A percentile compares a stretch with the other conserved stretches of the same genome.
These are phyloP conservation scores for Sungouiozyma intestinalis DNA, from an alignment of 805 yeast species.

Conservation along the genomic window DNA sequence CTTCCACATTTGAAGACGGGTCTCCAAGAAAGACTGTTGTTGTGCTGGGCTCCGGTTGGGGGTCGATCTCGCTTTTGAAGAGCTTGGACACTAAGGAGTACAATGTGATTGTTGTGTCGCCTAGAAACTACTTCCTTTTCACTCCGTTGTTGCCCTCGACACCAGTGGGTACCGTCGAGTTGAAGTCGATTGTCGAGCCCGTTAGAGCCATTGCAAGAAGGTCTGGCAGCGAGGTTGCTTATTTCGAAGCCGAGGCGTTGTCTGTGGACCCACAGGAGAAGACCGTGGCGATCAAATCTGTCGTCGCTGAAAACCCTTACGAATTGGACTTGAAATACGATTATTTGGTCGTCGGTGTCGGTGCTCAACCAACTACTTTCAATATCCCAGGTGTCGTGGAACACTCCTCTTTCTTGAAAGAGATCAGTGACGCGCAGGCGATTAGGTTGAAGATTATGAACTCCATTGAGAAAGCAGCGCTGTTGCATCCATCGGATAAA, in stretches of 20 bases:
- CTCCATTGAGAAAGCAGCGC: slow-evolving; percentile 78
- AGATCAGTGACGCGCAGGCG: slow-evolving; percentile 76
- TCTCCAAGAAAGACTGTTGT: slow-evolving; percentile 41
- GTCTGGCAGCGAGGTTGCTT: slow-evolving; percentile 64
- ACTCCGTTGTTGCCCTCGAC: slow-evolving; percentile 94
- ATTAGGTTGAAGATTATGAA: slow-evolving; percentile 78
- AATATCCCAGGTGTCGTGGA: slow-evolving; percentile 92
- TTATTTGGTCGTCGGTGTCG: slow-evolving; percentile 84
- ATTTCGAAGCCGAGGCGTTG: slow-evolving; percentile 85
- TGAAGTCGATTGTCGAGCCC: slow-evolving; percentile 89
- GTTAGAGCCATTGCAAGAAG: slow-evolving; percentile 78
- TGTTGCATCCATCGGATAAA: slow-evolving; percentile 58
- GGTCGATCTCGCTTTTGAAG: slow-evolving; percentile 75
- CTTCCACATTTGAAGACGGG: slow-evolving; percentile 40
- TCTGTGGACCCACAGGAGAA: slow-evolving; percentile 66
- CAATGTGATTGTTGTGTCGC: slow-evolving; percentile 83
- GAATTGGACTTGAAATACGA: slow-evolving; percentile 53
- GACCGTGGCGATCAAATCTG: slow-evolving; percentile 51
- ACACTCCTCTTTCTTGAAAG: slow-evolving; percentile 81
- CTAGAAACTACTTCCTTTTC: slow-evolving; percentile 90
- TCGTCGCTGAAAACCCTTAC: slow-evolving; percentile 37
- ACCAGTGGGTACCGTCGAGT: slow-evolving; percentile 86
- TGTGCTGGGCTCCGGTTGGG: slow-evolving; percentile 90
- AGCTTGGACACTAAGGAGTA: slow-evolving; percentile 76
- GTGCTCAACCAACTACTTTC: slow-evolving; percentile 90